phyloP scores from a whole-genome alignment of 208 protist genomes.

The Trypanosoma lewisi region DNA sequence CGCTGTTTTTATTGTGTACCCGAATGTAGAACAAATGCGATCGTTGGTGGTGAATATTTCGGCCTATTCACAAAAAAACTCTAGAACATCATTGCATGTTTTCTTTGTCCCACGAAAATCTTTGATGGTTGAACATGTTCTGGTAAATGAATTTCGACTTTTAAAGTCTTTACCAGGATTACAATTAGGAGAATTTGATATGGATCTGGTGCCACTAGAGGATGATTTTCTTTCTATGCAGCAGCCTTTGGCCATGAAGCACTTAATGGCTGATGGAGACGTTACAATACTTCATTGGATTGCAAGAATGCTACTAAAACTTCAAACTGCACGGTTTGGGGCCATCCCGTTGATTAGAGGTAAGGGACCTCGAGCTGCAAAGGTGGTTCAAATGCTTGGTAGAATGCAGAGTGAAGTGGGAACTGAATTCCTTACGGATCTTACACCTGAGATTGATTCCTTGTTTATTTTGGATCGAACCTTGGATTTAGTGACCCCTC shows the following conservation, averaged over 20 bases:
- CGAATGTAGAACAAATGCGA: slow-evolving; percentile 40
- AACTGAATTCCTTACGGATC: slow-evolving; percentile 45
- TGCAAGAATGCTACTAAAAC: slow-evolving; percentile 77
- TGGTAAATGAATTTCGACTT: slow-evolving; percentile 72
- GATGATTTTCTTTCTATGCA: slow-evolving; percentile 78
- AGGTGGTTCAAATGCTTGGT: slow-evolving; percentile 64
- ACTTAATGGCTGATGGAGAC: slow-evolving; percentile 75
- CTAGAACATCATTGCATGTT: slow-evolving; percentile 42
- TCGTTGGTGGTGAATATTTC: slow-evolving; percentile 52
- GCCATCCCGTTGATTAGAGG: slow-evolving; percentile 52
- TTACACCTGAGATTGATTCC: slow-evolving; percentile 60
- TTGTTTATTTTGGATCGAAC: slow-evolving; percentile 82
- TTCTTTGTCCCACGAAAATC: slow-evolving; percentile 74
- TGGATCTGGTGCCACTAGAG: slow-evolving; percentile 78
- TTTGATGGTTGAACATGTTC: slow-evolving; percentile 67
- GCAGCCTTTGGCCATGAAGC: slow-evolving; percentile 58
- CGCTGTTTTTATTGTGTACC: slow-evolving; percentile 24
- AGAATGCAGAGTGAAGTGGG: slow-evolving; percentile 73
- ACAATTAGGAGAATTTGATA: slow-evolving; percentile 60
- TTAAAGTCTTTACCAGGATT: slow-evolving; percentile 50
- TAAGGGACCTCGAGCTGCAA: slow-evolving; percentile 53
- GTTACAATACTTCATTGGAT: slow-evolving; percentile 62
- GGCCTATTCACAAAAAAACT: slow-evolving; percentile 50
- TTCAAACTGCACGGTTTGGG: slow-evolving; percentile 73
- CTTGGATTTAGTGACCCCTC: slow-evolving; percentile 77